Percentiles rank a stretch among this genome's conserved stretches.
Evolutionary conservation across 371 early-diverging fungal genomes (phyloP).

Genomic region (Apophysomyces elegans): DNA sequence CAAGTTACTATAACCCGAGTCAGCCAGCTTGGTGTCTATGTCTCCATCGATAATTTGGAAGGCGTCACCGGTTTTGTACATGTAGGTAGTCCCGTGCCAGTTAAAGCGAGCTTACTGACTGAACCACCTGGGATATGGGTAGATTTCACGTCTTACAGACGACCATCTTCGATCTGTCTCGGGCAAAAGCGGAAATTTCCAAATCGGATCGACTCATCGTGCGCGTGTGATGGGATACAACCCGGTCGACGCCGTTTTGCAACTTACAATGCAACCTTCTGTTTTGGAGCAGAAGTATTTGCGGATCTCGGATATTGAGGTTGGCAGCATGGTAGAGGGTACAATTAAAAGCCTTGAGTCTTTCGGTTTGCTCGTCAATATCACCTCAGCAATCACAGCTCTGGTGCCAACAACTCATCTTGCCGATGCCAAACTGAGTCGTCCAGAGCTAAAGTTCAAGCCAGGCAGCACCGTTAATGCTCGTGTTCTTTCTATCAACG

Average conservation of each 20-base stretch:
- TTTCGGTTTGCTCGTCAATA: constrained; percentile 67
- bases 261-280: constrained; percentile 73
- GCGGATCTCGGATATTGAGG: constrained; percentile 68
- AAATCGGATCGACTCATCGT: constrained; percentile 69
- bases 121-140: constrained; percentile 10
- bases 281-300: constrained; percentile 74
- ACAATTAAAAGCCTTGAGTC: constrained; percentile 52
- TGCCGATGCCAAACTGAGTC: constrained; percentile 73
- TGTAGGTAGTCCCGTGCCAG: constrained; percentile 30
- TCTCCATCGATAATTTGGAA: constrained; percentile 54
- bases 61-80: constrained; percentile 65
- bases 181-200: constrained; percentile 61
- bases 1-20: constrained; percentile 60
- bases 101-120: background rate
- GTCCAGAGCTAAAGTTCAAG: constrained; percentile 83
- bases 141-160: constrained; percentile 78
- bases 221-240: constrained; percentile 83
- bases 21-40: constrained; percentile 55
- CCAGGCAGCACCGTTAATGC: constrained; percentile 67
- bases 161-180: constrained; percentile 52
- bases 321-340: constrained; percentile 71
- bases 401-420: constrained; percentile 77
- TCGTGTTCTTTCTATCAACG: constrained; percentile 72
- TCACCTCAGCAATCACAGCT: constrained; percentile 70
- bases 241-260: constrained; percentile 71